Evolutionary conservation across 2,329 filamentous ascomycete genomes (phyloP).

Genomic region (Catunica adiposa): DNA sequence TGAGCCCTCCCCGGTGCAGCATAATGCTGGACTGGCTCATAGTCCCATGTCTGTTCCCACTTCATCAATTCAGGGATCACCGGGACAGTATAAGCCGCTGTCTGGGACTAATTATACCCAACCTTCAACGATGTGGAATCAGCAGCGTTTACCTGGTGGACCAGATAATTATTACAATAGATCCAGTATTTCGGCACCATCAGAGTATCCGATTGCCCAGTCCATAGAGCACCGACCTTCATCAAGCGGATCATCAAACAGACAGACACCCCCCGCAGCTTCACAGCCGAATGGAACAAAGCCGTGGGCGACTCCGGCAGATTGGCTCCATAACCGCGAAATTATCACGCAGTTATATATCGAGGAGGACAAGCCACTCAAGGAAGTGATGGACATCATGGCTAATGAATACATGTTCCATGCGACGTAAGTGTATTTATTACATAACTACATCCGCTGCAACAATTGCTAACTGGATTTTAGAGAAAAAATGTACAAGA

Average conservation of each 20-base stretch:
- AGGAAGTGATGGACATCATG: constrained; percentile 14
- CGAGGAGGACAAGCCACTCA: constrained; percentile 13
- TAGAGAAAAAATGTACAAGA: constrained; percentile 15
- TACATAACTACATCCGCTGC: not conserved
- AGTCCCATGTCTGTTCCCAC: constrained; percentile 10
- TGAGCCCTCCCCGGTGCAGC: constrained; percentile 1
- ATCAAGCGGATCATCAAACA: constrained; percentile 9
- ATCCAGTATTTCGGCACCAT: not conserved
- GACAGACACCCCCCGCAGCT: constrained; percentile 2
- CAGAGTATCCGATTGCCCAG: constrained; percentile 9
- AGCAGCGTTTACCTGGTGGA: constrained; percentile 9
- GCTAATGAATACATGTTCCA: constrained; percentile 10
- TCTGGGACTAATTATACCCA: constrained; percentile 1
- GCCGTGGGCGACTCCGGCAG: constrained; percentile 13
- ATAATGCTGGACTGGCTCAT: not conserved
- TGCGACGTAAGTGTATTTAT: constrained; percentile 11
- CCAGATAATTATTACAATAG: not conserved
- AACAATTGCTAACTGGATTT: not conserved
- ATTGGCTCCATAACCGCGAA: constrained; percentile 12
- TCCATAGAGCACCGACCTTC: constrained; percentile 12
- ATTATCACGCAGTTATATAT: constrained; percentile 13
- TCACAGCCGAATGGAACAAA: constrained; percentile 1
- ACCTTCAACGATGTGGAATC: constrained; percentile 10
- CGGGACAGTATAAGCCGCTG: constrained; percentile 11
- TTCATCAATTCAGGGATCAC: constrained; percentile 11